phyloP scores from a whole-genome alignment of 164 flowering plant species.

The Vitis cinerea region DNA sequence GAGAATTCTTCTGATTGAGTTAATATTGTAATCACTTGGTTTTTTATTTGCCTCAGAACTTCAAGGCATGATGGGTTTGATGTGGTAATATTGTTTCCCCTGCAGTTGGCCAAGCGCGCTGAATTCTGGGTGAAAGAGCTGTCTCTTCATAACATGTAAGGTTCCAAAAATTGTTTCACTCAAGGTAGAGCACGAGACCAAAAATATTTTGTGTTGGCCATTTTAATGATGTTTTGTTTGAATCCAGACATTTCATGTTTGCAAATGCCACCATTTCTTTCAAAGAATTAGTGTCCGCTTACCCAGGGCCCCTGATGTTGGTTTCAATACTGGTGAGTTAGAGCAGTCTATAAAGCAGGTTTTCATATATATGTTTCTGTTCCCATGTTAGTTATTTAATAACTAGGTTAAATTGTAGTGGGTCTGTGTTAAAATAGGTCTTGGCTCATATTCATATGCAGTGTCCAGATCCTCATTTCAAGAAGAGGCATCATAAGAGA shows the following conservation, averaged over 20 bases:
- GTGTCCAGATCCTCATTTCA: slow-evolving; percentile 99
- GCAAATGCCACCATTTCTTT: slow-evolving; percentile 89
- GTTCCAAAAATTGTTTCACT: slow-evolving; percentile 3
- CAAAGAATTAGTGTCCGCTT: slow-evolving; percentile 59
- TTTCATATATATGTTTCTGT: background rate
- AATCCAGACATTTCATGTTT: slow-evolving; percentile 75
- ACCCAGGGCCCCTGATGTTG: slow-evolving; percentile 79
- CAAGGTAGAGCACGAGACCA: background rate
- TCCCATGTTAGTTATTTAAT: background rate
- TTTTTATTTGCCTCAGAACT: background rate
- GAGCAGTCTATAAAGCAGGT: background rate
- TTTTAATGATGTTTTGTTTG: slow-evolving; percentile 6
- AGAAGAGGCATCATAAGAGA: slow-evolving; percentile 88
- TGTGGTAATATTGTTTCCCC: background rate
- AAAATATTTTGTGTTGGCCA: background rate
- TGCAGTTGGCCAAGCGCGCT: slow-evolving; percentile 85
- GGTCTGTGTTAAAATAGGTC: background rate
- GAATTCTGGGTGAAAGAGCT: slow-evolving; percentile 76
- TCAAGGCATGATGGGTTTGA: background rate
- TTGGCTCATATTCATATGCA: slow-evolving; percentile 27
- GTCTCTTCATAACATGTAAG: slow-evolving; percentile 72
- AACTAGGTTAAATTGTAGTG: background rate
- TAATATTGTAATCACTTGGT: slow-evolving; percentile 5
- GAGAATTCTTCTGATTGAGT: slow-evolving; percentile 10
- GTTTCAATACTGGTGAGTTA: slow-evolving; percentile 80